Conservation (phyloP, 805 yeast species). For the Debaryomyces hansenii region DNA sequence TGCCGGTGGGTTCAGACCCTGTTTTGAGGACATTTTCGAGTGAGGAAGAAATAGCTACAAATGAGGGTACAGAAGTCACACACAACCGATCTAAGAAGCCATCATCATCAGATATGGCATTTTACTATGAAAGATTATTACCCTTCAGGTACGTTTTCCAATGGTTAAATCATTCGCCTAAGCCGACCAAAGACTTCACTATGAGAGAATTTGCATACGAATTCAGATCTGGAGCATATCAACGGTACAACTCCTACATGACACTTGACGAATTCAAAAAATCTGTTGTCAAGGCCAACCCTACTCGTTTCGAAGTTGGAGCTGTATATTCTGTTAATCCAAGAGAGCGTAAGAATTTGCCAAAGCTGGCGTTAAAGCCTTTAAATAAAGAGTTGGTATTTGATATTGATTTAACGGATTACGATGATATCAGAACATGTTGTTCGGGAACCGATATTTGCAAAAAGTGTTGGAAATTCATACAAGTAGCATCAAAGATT, state of each 20-base stretch:
- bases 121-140: constrained; percentile 65
- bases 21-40: neutral
- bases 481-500: constrained; percentile 77
- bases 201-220: constrained; percentile 95
- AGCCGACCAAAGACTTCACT: constrained; percentile 72
- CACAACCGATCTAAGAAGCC: constrained; percentile 18
- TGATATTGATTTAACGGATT: constrained; percentile 97
- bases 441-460: constrained; percentile 86
- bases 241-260: constrained; percentile 79
- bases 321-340: constrained; percentile 89
- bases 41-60: neutral
- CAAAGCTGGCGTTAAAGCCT: constrained; percentile 79
- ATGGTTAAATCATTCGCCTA: constrained; percentile 87
- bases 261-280: constrained; percentile 70
- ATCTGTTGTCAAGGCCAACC: constrained; percentile 72
- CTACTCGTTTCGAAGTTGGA: constrained; percentile 93
- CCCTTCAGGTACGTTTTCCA: constrained; percentile 80
- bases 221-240: constrained; percentile 81
- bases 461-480: constrained; percentile 89
- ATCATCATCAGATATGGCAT: constrained; percentile 64
- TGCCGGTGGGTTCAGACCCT: neutral
- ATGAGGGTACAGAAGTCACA: neutral
- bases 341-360: constrained; percentile 72
- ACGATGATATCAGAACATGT: constrained; percentile 91
- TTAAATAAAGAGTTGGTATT: constrained; percentile 84